Percentiles rank a stretch among this genome's conserved stretches.
Conservation (phyloP, 2,329 filamentous ascomycete species). For the Ceratocystis papillata region DNA sequence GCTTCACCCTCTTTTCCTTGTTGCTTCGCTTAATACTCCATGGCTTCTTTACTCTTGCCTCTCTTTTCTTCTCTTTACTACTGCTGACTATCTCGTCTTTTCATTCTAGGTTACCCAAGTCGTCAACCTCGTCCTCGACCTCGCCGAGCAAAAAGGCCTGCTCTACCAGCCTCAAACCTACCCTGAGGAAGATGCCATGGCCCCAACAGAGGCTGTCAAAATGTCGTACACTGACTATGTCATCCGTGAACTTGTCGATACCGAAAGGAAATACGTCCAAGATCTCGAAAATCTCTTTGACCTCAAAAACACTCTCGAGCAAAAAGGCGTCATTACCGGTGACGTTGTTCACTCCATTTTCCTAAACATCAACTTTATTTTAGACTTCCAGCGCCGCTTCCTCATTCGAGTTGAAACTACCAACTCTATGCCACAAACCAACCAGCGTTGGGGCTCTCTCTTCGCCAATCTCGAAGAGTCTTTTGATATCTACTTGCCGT, state of each 20-base stretch:
- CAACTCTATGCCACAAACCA: constrained; percentile 63
- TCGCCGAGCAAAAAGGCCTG: constrained; percentile 66
- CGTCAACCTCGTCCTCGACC: constrained; percentile 83
- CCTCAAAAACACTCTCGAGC: constrained; percentile 79
- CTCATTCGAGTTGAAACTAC: constrained; percentile 93
- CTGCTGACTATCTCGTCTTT: background rate
- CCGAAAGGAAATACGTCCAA: constrained; percentile 94
- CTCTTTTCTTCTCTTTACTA: background rate
- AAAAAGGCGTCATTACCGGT: constrained; percentile 76
- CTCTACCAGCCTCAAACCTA: constrained; percentile 53
- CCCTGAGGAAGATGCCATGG: constrained; percentile 41
- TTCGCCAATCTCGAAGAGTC: constrained; percentile 76
- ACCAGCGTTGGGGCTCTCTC: constrained; percentile 90
- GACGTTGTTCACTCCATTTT: constrained; percentile 92
- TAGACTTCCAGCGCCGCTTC: constrained; percentile 92
- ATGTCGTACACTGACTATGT: constrained; percentile 75
- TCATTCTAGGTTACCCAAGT: constrained; percentile 60
- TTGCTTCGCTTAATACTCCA: background rate
- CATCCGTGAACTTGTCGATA: constrained; percentile 81
- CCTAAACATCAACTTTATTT: constrained; percentile 84
- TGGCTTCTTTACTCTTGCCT: background rate
- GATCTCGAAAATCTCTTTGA: constrained; percentile 90
- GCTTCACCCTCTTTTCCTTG: background rate
- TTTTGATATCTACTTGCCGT: constrained; percentile 90
- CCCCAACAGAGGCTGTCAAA: constrained; percentile 46